Conservation (phyloP, 179 eudicot species). For the Beta corolliflora region DNA sequence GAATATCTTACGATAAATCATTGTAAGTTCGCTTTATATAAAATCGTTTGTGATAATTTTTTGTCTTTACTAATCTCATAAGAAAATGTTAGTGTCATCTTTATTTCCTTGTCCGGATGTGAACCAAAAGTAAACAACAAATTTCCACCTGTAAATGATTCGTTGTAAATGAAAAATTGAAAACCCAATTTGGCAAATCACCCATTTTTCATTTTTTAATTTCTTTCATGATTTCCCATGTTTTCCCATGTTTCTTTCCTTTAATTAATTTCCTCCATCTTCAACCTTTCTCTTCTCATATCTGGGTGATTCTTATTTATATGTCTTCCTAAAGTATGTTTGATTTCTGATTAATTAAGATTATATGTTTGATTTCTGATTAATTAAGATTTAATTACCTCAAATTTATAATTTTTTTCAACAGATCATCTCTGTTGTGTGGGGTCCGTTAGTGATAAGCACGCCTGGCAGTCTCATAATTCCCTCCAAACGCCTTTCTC, state of each 20-base stretch:
- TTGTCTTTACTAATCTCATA: no score
- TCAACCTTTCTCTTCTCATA: not conserved
- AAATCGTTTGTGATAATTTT: no score
- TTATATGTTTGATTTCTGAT: not conserved
- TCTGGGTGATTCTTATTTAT: not conserved
- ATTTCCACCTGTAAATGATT: slow-evolving; percentile 28
- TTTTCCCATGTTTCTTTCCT: slow-evolving; percentile 7
- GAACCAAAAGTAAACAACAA: slow-evolving; percentile 14
- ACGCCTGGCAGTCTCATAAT: slow-evolving; percentile 75
- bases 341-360: slow-evolving; percentile 24
- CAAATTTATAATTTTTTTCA: not conserved
- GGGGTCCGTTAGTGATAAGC: slow-evolving; percentile 62
- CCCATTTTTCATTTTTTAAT: not conserved
- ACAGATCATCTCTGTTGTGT: slow-evolving; percentile 31
- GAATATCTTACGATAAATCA: no score
- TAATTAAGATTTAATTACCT: slow-evolving; percentile 7
- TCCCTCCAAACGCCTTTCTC: slow-evolving; percentile 47
- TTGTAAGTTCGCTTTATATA: no score
- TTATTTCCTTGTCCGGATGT: not conserved
- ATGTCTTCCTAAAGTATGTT: slow-evolving; percentile 7
- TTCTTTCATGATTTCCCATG: not conserved
- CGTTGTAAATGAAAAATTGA: no score
- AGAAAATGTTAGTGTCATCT: not conserved
- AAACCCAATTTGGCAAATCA: slow-evolving; percentile 12
- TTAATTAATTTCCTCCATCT: not conserved